Conservation (phyloP, 805 yeast species). For the Teunomyces funiuensis region DNA sequence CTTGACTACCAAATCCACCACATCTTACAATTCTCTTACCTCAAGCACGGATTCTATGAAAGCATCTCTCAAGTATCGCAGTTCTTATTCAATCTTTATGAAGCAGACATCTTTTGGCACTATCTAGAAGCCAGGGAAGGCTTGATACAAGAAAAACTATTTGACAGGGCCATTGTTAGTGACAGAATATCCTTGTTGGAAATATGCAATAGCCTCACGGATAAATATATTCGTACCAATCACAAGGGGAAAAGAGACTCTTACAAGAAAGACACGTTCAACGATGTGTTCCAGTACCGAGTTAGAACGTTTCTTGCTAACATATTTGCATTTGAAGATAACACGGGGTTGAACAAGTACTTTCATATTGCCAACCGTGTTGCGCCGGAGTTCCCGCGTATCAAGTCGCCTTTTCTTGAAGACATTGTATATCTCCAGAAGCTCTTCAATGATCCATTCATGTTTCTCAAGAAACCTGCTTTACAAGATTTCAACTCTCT, state of each 20-base stretch:
- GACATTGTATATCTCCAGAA: slow-evolving; percentile 33
- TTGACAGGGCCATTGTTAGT: slow-evolving; percentile 25
- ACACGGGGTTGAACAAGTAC: slow-evolving; percentile 45
- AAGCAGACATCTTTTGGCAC: slow-evolving; percentile 33
- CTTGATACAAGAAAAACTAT: slow-evolving; percentile 23
- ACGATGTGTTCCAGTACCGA: slow-evolving; percentile 37
- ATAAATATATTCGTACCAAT: slow-evolving; percentile 21
- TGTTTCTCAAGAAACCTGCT: slow-evolving; percentile 22
- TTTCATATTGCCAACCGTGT: slow-evolving; percentile 31
- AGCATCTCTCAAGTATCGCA: slow-evolving; percentile 22
- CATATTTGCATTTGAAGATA: slow-evolving; percentile 39
- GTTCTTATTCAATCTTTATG: slow-evolving; percentile 19
- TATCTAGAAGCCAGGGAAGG: slow-evolving; percentile 35
- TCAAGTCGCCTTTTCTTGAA: slow-evolving; percentile 25
- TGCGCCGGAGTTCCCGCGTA: slow-evolving; percentile 22
- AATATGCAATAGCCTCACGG: slow-evolving; percentile 40
- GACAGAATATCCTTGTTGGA: slow-evolving; percentile 42
- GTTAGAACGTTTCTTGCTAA: slow-evolving; percentile 35
- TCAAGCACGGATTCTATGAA: slow-evolving; percentile 27
- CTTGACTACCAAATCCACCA: slow-evolving; percentile 28
- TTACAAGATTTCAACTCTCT: slow-evolving; percentile 19
- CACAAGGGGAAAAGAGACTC: slow-evolving; percentile 26
- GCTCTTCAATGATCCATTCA: slow-evolving; percentile 37
- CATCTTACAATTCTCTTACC: slow-evolving; percentile 11
- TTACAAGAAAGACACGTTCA: slow-evolving; percentile 37